phyloP scores from a whole-genome alignment of 345 rosid species.

The Rhodamnia argentea region DNA sequence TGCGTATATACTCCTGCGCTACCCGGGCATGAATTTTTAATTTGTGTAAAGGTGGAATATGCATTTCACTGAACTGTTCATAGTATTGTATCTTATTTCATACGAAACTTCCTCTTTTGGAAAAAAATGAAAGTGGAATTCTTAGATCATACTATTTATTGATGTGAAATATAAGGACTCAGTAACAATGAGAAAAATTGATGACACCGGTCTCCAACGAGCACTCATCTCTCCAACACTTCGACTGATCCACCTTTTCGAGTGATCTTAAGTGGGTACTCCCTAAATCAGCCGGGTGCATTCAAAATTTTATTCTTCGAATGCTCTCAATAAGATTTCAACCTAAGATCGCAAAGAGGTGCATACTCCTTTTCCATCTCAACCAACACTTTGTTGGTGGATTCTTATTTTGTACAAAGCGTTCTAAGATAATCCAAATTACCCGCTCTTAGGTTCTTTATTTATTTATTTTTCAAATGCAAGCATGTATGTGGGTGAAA shows the following conservation, averaged over 20 bases:
- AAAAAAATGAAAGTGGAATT: background rate
- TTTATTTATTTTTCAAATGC: background rate
- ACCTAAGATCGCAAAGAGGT: background rate
- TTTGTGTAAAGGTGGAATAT: background rate
- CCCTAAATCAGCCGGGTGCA: background rate
- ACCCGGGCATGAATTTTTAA: background rate
- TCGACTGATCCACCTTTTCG: rapidly evolving
- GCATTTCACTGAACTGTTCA: background rate
- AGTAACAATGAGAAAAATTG: no score
- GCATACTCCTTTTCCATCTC: background rate
- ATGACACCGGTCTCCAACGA: background rate
- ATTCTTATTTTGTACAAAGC: background rate
- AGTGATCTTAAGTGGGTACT: background rate
- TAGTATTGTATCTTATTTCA: background rate
- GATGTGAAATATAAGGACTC: no score
- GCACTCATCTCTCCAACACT: background rate
- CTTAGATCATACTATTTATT: background rate
- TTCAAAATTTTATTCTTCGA: background rate
- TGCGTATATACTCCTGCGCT: background rate
- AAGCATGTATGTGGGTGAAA: background rate
- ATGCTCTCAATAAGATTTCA: background rate
- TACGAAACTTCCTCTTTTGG: background rate
- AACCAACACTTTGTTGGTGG: background rate
- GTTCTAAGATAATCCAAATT: background rate
- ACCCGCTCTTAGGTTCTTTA: background rate